Evolutionary conservation across 2,329 filamentous ascomycete genomes (phyloP).

Genomic region (Neofusicoccum umdonicola): DNA sequence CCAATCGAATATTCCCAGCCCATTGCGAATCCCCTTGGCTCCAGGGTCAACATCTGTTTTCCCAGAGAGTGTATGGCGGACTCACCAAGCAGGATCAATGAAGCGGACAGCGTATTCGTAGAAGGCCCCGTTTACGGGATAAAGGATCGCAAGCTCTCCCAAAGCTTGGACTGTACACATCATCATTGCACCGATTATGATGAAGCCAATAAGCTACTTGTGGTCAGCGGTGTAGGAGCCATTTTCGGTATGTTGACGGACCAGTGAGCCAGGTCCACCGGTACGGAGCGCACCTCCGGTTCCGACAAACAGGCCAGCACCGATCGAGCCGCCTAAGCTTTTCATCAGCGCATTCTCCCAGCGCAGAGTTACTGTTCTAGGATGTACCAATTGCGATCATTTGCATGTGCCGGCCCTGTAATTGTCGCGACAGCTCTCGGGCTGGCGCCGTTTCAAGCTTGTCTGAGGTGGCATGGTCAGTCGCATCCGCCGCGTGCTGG

Average conservation of each 20-base stretch:
- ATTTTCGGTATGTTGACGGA: slow-evolving; percentile 5
- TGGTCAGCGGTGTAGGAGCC: background rate
- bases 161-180: slow-evolving; percentile 42
- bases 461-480: no score
- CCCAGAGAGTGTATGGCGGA: slow-evolving; percentile 21
- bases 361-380: background rate
- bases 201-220: slow-evolving; percentile 29
- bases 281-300: slow-evolving; percentile 54
- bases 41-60: slow-evolving; percentile 28
- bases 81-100: slow-evolving; percentile 49
- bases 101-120: slow-evolving; percentile 43
- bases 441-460: no score
- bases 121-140: slow-evolving; percentile 42
- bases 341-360: background rate
- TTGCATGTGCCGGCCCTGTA: slow-evolving; percentile 45
- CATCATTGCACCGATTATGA: slow-evolving; percentile 37
- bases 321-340: slow-evolving; percentile 54
- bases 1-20: slow-evolving; percentile 38
- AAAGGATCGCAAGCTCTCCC: slow-evolving; percentile 41
- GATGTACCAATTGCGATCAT: slow-evolving; percentile 38
- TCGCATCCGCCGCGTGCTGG: no score
- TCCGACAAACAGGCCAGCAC: slow-evolving; percentile 63
- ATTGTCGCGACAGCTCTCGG: slow-evolving; percentile 27
- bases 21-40: slow-evolving; percentile 31
- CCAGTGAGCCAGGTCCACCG: slow-evolving; percentile 44